Percentiles rank a stretch among this genome's conserved stretches.
These are phyloP conservation scores for Chaetomium tenue DNA, from an alignment of 495 filamentous ascomycete species.

Conservation along the genomic window DNA sequence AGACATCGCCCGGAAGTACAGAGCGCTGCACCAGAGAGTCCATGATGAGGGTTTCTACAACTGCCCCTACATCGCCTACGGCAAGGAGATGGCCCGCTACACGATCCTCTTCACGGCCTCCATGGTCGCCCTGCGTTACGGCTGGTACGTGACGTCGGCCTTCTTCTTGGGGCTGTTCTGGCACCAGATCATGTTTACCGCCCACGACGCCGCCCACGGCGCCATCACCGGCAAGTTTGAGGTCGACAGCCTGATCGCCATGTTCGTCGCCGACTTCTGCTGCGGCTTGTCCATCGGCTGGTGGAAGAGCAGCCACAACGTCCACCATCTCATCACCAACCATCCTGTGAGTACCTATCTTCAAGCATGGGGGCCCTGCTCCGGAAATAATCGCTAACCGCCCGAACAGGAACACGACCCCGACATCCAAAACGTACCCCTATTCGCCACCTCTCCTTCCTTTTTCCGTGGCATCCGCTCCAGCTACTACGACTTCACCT, in stretches of 20 bases:
- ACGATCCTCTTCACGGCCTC: constrained; percentile 61
- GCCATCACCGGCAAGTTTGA: constrained; percentile 89
- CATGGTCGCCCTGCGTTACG: constrained; percentile 60
- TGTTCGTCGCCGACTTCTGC: constrained; percentile 83
- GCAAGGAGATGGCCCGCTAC: constrained; percentile 74
- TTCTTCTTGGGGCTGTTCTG: constrained; percentile 81
- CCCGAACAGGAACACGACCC: constrained; percentile 70
- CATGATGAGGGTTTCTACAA: constrained; percentile 72
- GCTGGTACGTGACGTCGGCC: constrained; percentile 73
- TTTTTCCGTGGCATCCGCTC: constrained; percentile 75
- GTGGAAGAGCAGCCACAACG: constrained; percentile 98
- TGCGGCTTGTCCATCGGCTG: constrained; percentile 90
- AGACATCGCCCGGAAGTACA: constrained; percentile 75
- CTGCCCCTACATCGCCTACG: constrained; percentile 82
- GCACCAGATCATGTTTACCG: constrained; percentile 94
- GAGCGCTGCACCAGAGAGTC: constrained; percentile 66
- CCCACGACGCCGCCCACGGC: constrained; percentile 97
- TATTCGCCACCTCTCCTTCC: constrained; percentile 87
- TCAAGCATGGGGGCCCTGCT: background rate
- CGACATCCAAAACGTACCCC: constrained; percentile 93
- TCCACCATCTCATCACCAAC: constrained; percentile 97
- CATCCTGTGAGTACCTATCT: constrained; percentile 55
- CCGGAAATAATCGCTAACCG: background rate
- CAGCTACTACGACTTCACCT: constrained; percentile 82
- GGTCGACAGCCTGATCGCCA: constrained; percentile 77